phyloP scores from a whole-genome alignment of 164 flowering plant genomes.

The Protea cynaroides region DNA sequence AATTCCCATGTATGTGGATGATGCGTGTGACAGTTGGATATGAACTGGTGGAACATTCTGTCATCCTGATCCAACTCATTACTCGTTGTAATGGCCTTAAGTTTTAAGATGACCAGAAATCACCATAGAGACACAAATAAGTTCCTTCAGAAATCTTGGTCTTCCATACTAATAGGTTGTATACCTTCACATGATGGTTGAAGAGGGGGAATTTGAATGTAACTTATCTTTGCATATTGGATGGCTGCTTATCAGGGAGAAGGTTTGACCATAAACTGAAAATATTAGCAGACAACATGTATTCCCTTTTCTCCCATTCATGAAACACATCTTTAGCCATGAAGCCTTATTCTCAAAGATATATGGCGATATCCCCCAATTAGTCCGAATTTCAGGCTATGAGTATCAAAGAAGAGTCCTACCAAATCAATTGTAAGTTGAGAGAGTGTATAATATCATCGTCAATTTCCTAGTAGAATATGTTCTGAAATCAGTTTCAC shows the following conservation, averaged over 20 bases:
- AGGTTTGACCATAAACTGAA: no score
- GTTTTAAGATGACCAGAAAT: background rate
- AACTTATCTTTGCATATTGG: no score
- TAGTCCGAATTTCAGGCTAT: background rate
- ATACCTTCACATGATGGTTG: no score
- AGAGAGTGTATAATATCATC: background rate
- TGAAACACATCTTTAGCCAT: background rate
- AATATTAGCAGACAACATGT: no score
- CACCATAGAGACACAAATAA: no score
- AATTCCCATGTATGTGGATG: background rate
- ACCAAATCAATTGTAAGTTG: background rate
- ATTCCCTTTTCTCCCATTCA: background rate
- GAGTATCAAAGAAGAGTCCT: background rate
- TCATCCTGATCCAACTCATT: background rate
- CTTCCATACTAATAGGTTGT: no score
- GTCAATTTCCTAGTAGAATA: no score
- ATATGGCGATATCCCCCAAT: background rate
- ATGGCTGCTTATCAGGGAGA: no score
- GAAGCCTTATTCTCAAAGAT: no score
- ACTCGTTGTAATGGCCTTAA: background rate
- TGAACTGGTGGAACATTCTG: background rate
- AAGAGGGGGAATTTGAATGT: no score
- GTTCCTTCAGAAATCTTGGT: background rate
- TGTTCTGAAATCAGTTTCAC: no score
- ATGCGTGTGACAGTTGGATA: background rate